These are phyloP conservation scores for Aureobasidium uvarum DNA, from an alignment of 2,329 filamentous ascomycete species.

Conservation along the genomic window DNA sequence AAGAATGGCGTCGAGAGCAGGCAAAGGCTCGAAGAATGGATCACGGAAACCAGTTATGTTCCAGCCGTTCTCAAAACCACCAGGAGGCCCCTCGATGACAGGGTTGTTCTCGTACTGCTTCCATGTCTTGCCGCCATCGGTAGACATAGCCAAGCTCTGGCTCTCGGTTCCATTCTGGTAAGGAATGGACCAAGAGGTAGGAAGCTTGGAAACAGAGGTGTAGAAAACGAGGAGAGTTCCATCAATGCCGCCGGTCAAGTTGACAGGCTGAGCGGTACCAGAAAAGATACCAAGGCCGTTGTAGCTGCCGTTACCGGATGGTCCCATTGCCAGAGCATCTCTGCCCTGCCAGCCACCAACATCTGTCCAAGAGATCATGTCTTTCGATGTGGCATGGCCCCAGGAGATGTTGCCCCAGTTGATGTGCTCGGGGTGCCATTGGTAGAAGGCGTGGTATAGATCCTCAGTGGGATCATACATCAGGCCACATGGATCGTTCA, in stretches of 20 bases:
- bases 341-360: conserved; percentile 49
- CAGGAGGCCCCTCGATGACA: conserved; percentile 45
- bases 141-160: conserved; percentile 47
- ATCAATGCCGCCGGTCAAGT: conserved; percentile 47
- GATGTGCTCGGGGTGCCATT: conserved; percentile 51
- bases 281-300: conserved; percentile 55
- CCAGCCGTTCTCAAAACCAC: too few relatives aligned
- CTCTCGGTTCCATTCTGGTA: conserved; percentile 49
- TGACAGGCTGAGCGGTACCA: conserved; percentile 52
- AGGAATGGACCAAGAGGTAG: conserved; percentile 47
- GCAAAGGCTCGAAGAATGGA: conserved; percentile 38
- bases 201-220: conserved; percentile 48
- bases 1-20: conserved; percentile 43
- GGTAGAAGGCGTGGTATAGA: conserved; percentile 55
- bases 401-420: conserved; percentile 51
- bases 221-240: conserved; percentile 50
- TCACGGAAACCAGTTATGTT: conserved; percentile 47
- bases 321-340: conserved; percentile 42
- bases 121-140: conserved; percentile 50
- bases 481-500: conserved; percentile 53
- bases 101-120: conserved; percentile 49
- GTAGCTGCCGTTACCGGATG: conserved; percentile 46
- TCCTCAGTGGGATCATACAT: conserved; percentile 51
- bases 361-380: conserved; percentile 49
- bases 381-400: conserved; percentile 55